Conservation (phyloP, 768 basidiomycete species). For the Xerocomellus dryophilus region DNA sequence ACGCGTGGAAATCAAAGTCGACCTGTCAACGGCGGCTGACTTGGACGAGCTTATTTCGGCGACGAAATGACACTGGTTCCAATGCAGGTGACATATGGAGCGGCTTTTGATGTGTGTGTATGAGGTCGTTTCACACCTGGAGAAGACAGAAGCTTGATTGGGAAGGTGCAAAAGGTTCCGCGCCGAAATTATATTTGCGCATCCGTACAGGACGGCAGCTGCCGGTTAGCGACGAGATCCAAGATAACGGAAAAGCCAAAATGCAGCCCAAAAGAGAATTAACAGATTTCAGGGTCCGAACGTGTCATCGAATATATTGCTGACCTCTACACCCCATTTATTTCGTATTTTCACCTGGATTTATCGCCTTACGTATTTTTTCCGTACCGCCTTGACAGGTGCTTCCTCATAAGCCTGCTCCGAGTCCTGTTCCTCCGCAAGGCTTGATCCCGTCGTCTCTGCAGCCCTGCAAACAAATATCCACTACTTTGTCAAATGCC, state of each 20-base stretch:
- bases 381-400: conserved; percentile 36
- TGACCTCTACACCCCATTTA: conserved; percentile 23
- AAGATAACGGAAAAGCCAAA: conserved; percentile 36
- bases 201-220: conserved; percentile 27
- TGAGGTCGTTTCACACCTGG: conserved; percentile 20
- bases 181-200: conserved; percentile 32
- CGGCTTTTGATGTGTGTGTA: conserved; percentile 7
- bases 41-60: neutral
- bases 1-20: conserved; percentile 1
- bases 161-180: conserved; percentile 25
- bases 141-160: conserved; percentile 10
- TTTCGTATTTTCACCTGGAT: conserved; percentile 24
- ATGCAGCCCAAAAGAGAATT: conserved; percentile 28
- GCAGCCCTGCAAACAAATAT: conserved; percentile 28
- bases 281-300: conserved; percentile 35
- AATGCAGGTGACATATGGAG: conserved; percentile 12
- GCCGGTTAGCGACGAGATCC: conserved; percentile 31
- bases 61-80: neutral
- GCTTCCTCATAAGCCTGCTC: conserved; percentile 34
- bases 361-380: conserved; percentile 35
- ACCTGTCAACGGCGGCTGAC: neutral
- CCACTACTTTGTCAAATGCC: conserved; percentile 22
- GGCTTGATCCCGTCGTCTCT: conserved; percentile 23
- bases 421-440: conserved; percentile 26
- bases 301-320: conserved; percentile 28